phyloP scores from a whole-genome alignment of 306 rosid species.

The Pterocarpus santalinus region DNA sequence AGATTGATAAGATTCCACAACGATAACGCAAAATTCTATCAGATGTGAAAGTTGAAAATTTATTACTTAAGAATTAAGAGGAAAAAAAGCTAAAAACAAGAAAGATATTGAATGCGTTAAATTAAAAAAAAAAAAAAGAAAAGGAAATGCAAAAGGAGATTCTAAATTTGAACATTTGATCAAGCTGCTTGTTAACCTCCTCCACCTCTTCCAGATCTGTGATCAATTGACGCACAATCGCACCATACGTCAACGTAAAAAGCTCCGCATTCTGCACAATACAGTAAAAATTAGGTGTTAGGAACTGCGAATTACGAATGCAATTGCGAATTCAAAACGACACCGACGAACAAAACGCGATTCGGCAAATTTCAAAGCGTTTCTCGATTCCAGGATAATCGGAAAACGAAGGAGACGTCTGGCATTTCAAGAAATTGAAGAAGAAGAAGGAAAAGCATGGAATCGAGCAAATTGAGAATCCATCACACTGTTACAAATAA shows the following conservation, averaged over 20 bases:
- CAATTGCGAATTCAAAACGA: background rate
- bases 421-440: background rate
- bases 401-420: background rate
- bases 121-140: background rate
- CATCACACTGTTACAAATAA: background rate
- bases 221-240: slow-evolving; percentile 95
- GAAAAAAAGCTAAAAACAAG: no score
- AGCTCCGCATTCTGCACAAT: slow-evolving; percentile 87
- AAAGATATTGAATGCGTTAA: background rate
- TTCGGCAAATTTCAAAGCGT: background rate
- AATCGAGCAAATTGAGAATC: background rate
- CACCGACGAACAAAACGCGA: background rate
- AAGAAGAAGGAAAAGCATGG: background rate
- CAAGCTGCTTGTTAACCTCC: slow-evolving; percentile 98
- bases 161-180: slow-evolving; percentile 73
- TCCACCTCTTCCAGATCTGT: slow-evolving; percentile 99
- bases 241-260: slow-evolving; percentile 94
- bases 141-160: background rate
- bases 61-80: background rate
- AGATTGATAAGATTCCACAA: background rate
- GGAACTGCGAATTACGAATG: background rate
- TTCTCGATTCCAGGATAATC: background rate
- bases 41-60: background rate
- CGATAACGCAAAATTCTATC: background rate
- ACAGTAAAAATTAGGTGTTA: background rate